A percentile compares a stretch with the other conserved stretches of the same genome.
Conservation (phyloP, 176 grass and related monocot species). For the Musa acuminata region DNA sequence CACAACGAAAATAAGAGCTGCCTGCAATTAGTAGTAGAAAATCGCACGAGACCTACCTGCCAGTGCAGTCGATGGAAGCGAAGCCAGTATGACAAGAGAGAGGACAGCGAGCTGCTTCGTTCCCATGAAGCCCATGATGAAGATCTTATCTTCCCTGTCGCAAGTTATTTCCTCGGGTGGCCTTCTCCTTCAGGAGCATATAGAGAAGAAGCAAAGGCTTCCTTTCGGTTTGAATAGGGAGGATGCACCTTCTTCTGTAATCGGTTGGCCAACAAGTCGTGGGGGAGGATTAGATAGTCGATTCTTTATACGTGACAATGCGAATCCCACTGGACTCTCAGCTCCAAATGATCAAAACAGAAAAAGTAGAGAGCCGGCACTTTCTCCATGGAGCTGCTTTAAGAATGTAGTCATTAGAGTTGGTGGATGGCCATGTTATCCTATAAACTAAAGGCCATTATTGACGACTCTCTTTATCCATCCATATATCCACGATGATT, state of each 20-base stretch:
- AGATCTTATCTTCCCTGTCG: too few species aligned
- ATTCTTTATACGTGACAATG: conserved; percentile 13
- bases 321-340: neutral
- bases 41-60: neutral
- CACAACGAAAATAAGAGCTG: too few species aligned
- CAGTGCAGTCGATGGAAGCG: neutral
- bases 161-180: too few species aligned
- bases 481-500: neutral
- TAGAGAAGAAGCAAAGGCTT: neutral
- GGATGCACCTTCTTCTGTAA: too few species aligned
- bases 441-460: neutral
- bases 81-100: conserved; percentile 2
- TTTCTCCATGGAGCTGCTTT: neutral
- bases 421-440: neutral
- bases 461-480: neutral
- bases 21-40: neutral
- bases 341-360: neutral
- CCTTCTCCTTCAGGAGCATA: neutral
- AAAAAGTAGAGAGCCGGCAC: neutral
- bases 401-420: neutral
- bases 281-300: neutral
- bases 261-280: neutral
- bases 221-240: too few species aligned
- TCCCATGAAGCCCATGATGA: neutral
- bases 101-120: neutral